Percentiles rank a stretch among this genome's conserved stretches.
Conservation (phyloP, 257 asterid species). For the Penstemon eatonii region DNA sequence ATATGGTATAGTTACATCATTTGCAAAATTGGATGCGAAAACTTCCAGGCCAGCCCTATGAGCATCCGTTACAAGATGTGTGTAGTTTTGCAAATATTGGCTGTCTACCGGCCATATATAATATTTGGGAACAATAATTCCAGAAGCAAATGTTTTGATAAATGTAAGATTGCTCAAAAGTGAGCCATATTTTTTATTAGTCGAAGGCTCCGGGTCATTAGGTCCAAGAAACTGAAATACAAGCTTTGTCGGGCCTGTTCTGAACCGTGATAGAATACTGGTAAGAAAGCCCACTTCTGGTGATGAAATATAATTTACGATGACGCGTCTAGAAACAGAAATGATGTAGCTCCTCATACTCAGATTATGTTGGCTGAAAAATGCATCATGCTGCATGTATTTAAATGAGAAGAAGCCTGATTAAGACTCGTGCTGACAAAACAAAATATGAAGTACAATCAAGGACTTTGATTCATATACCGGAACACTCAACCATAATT, state of each 20-base stretch:
- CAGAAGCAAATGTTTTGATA: constrained; percentile 73
- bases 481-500: constrained; percentile 75
- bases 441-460: background rate
- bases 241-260: constrained; percentile 53
- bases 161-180: constrained; percentile 65
- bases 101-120: constrained; percentile 64
- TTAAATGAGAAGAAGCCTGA: constrained; percentile 21
- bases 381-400: constrained; percentile 60
- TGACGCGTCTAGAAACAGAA: constrained; percentile 49
- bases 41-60: constrained; percentile 73
- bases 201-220: constrained; percentile 61
- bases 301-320: constrained; percentile 66
- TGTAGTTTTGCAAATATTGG: constrained; percentile 47
- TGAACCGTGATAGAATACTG: constrained; percentile 56
- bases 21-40: constrained; percentile 63
- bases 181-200: constrained; percentile 68
- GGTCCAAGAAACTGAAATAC: constrained; percentile 61
- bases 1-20: constrained; percentile 53
- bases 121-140: constrained; percentile 76
- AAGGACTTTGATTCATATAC: constrained; percentile 31
- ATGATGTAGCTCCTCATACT: constrained; percentile 71
- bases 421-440: constrained; percentile 14
- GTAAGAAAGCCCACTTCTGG: constrained; percentile 80
- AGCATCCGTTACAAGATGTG: constrained; percentile 68
- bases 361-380: constrained; percentile 70